Evolutionary conservation across 352 stramenopile species (phyloP).

Genomic region (Globisporangium alternatum): DNA sequence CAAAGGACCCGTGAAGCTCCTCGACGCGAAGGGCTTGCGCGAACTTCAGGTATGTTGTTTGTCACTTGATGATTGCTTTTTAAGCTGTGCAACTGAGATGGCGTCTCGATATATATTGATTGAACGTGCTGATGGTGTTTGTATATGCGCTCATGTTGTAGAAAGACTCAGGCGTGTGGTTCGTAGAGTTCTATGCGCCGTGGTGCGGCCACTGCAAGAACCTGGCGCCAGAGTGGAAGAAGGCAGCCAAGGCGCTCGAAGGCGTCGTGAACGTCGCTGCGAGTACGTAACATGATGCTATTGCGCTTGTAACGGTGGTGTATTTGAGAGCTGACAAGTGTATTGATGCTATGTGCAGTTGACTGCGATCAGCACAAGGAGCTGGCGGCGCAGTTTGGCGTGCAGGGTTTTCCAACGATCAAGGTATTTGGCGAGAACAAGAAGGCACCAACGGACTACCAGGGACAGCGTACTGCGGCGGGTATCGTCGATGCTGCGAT

Average conservation of each 20-base stretch:
- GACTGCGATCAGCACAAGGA: conserved; percentile 81
- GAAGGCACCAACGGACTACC: conserved; percentile 68
- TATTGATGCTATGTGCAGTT: conserved; percentile 23
- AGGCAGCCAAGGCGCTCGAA: conserved; percentile 84
- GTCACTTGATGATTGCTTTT: not conserved
- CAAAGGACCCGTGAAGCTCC: conserved; percentile 61
- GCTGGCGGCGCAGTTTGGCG: conserved; percentile 83
- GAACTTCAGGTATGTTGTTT: conserved; percentile 46
- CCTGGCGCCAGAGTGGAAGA: conserved; percentile 91
- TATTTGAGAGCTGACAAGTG: not conserved
- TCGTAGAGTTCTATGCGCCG: conserved; percentile 95
- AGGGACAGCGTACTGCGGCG: conserved; percentile 76
- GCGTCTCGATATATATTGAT: not conserved
- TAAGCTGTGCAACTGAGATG: not conserved
- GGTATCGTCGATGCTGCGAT: conserved; percentile 86
- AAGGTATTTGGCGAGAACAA: conserved; percentile 91
- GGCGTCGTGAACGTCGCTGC: conserved; percentile 90
- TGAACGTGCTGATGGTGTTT: not conserved
- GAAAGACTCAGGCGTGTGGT: conserved; percentile 80
- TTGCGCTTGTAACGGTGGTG: not conserved
- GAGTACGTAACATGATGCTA: conserved; percentile 16
- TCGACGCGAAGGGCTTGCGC: conserved; percentile 70
- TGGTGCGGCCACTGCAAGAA: conserved; percentile 96
- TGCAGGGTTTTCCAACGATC: conserved; percentile 93
- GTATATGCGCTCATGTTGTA: conserved; percentile 11